These are phyloP conservation scores for Eutypa lata DNA, from an alignment of 2,329 filamentous ascomycete genomes.

Conservation along the genomic window DNA sequence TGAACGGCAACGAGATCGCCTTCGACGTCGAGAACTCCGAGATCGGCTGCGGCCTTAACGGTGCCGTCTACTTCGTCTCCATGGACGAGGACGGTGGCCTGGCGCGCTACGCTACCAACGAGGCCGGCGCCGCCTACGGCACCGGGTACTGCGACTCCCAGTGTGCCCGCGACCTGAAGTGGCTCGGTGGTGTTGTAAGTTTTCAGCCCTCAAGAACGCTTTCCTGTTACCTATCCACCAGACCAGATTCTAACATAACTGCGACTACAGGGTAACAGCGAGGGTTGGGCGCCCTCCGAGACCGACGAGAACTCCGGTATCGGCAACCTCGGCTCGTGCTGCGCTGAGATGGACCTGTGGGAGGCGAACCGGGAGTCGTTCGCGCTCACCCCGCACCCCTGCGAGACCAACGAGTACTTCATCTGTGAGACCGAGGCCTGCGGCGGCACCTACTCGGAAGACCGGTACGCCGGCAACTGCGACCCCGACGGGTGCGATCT, in stretches of 20 bases:
- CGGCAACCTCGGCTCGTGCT: constrained; percentile 49
- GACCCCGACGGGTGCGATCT: constrained; percentile 63
- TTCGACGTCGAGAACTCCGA: constrained; percentile 62
- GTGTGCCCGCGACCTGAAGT: constrained; percentile 45
- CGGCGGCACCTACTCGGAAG: constrained; percentile 41
- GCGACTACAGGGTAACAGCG: constrained; percentile 34
- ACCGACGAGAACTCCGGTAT: constrained; percentile 46
- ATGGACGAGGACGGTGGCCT: constrained; percentile 53
- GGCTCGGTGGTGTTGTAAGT: constrained; percentile 45
- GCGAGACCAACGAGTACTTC: constrained; percentile 40
- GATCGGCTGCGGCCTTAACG: constrained; percentile 58
- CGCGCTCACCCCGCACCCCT: constrained; percentile 58
- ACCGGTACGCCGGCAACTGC: constrained; percentile 54
- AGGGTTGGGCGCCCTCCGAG: constrained; percentile 42
- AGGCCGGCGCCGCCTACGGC: constrained; percentile 49
- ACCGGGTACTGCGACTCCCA: constrained; percentile 54
- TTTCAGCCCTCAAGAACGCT: not conserved
- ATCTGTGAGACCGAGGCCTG: constrained; percentile 43
- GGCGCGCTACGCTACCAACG: constrained; percentile 41
- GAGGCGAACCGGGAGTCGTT: constrained; percentile 57
- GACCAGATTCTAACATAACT: constrained; percentile 1
- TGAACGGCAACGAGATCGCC: constrained; percentile 57
- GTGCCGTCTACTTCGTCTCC: constrained; percentile 53
- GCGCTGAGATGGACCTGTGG: constrained; percentile 59
- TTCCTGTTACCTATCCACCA: not conserved